A percentile compares a stretch with the other conserved stretches of the same genome.
Evolutionary conservation across 2,329 filamentous ascomycete genomes (phyloP).

Genomic region (Emmonsiellopsis sp.): DNA sequence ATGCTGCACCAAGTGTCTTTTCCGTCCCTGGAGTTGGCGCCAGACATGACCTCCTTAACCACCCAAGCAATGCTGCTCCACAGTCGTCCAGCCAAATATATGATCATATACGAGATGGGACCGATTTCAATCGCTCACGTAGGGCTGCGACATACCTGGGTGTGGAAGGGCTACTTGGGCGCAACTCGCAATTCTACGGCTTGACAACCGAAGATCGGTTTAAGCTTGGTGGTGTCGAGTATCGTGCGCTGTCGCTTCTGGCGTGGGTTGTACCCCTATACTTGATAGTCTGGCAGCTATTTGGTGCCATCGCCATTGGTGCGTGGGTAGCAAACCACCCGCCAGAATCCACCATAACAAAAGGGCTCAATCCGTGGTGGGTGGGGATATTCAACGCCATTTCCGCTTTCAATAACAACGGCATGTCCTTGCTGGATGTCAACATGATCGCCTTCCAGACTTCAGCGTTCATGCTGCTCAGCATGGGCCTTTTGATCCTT

Average conservation of each 20-base stretch:
- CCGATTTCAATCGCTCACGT: not conserved
- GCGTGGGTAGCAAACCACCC: constrained; percentile 38
- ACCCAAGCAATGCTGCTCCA: constrained; percentile 20
- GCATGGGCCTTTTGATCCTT: constrained; percentile 50
- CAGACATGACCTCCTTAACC: constrained; percentile 25
- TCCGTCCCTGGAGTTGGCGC: constrained; percentile 29
- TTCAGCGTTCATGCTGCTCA: constrained; percentile 33
- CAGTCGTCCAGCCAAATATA: not conserved
- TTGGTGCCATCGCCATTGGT: constrained; percentile 40
- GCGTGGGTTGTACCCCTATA: constrained; percentile 36
- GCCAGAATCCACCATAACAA: constrained; percentile 30
- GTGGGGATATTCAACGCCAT: constrained; percentile 43
- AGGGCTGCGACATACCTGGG: constrained; percentile 1
- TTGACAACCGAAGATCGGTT: constrained; percentile 36
- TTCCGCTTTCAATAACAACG: constrained; percentile 47
- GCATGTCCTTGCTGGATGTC: constrained; percentile 45
- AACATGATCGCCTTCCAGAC: constrained; percentile 43
- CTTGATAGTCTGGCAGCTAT: constrained; percentile 37
- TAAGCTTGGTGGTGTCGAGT: constrained; percentile 35
- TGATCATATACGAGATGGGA: not conserved
- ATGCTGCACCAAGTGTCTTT: constrained; percentile 21
- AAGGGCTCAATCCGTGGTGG: constrained; percentile 44
- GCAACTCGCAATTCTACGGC: constrained; percentile 44
- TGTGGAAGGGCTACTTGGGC: constrained; percentile 27
- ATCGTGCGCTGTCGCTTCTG: constrained; percentile 30